Conservation (phyloP, 1,284 basidiomycete species). For the Trichosporon inkin region DNA sequence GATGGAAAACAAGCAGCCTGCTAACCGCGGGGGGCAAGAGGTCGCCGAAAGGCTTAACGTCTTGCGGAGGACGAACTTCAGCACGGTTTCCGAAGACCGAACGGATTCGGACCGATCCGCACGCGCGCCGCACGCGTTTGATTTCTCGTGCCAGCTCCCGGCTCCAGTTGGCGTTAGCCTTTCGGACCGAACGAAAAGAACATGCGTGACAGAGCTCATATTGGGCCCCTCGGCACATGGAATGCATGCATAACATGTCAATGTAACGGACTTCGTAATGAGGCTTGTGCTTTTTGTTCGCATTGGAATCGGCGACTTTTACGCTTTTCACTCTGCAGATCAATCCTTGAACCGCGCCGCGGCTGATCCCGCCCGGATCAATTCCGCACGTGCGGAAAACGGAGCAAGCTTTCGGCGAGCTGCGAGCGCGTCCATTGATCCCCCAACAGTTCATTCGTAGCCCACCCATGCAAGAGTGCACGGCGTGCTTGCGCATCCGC, state of each 20-base stretch:
- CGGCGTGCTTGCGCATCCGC: not conserved
- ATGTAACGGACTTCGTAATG: not conserved
- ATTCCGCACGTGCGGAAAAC: not conserved
- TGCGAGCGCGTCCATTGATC: not conserved
- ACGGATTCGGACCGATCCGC: too few species aligned
- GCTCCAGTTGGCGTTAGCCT: too few species aligned
- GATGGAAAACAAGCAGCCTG: too few species aligned
- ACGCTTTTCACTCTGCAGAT: conserved; percentile 4
- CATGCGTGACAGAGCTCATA: not conserved
- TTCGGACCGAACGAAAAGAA: not conserved
- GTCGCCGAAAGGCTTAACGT: too few species aligned
- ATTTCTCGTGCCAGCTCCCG: too few species aligned
- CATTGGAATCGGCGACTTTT: not conserved
- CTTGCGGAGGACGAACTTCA: too few species aligned
- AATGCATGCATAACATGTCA: not conserved
- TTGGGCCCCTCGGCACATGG: not conserved
- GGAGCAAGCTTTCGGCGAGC: not conserved
- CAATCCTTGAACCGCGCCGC: not conserved
- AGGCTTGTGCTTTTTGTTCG: not conserved
- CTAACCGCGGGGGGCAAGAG: too few species aligned
- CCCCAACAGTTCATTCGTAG: not conserved
- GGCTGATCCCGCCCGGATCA: not conserved
- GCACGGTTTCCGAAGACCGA: not conserved
- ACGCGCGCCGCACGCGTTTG: too few species aligned
- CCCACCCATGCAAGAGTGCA: too few species aligned